Evolutionary conservation across 768 basidiomycete genomes (phyloP), one percentile per base, ranked within the genome.

Genomic region (Dacryopinax primogenitus): DNA sequence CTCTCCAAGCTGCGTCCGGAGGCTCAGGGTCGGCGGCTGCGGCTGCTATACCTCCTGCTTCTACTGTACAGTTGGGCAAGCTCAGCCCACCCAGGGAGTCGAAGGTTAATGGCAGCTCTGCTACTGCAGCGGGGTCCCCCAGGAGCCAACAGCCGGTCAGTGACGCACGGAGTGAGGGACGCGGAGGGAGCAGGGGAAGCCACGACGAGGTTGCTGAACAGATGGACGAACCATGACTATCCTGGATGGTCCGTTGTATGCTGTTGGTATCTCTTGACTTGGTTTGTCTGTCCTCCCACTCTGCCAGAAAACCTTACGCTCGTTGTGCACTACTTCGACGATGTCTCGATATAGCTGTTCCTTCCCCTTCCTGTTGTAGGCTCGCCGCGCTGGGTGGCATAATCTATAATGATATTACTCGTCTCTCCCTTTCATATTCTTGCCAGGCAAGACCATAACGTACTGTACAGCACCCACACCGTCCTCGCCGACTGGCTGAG

Each of bases 1-100:
- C 86, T 1, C 81, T 91, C 63, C 64, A 66, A 23, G 68, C 68
- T n/a, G 70, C 66, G n/a, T n/a, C n/a, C n/a, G n/a, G n/a, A n/a
- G n/a, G n/a, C n/a, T n/a, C n/a, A n/a, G n/a, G n/a, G n/a, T n/a
- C n/a, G n/a, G n/a, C n/a, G n/a, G n/a, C n/a, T n/a, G n/a, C n/a
- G n/a, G n/a, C n/a, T n/a, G n/a, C n/a, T n/a, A n/a, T 30, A 64
- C 68, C 44, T 45, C 66, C 28, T 66, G 18, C 41, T 44, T 23
- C 7, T 23, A 44, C 41, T 18, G 18, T 4, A 23, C 7, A n/a
- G 18, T 18, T 23, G 41, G 18, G 18, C 41, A 58, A 58, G 26
- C 3, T 30, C 13, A 58, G 51, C 51, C 51, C 51, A 21, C 51
- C 51, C 9, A 13, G 41, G 7, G 41, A 58, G 26, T 3, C 4